These are phyloP conservation scores for Globisporangium orthogonon DNA, from an alignment of 352 stramenopile genomes.

Conservation along the genomic window DNA sequence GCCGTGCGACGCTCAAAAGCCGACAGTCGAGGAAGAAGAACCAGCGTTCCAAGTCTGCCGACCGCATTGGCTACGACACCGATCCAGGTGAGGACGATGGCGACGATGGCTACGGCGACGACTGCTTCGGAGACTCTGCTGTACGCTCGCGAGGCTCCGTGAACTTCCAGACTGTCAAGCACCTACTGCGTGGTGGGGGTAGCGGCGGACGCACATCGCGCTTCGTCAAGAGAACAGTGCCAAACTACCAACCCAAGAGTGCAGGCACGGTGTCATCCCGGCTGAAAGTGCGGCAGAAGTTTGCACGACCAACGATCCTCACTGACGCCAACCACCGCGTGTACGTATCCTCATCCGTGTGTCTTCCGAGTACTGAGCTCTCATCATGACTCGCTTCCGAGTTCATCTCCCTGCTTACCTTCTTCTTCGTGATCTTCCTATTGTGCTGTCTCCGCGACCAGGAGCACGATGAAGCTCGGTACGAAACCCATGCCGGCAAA, in stretches of 20 bases:
- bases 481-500: constrained; percentile 38
- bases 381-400: not conserved
- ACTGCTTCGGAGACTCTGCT: not conserved
- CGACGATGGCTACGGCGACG: constrained; percentile 2
- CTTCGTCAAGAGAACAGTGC: constrained; percentile 25
- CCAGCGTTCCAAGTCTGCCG: constrained; percentile 10
- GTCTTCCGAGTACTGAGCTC: not conserved
- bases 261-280: constrained; percentile 59
- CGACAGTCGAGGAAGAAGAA: constrained; percentile 4
- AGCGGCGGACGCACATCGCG: constrained; percentile 19
- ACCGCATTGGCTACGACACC: constrained; percentile 9
- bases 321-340: constrained; percentile 64
- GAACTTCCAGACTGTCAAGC: constrained; percentile 53
- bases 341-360: constrained; percentile 22
- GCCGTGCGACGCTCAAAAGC: constrained; percentile 8
- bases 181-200: constrained; percentile 46
- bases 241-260: constrained; percentile 33
- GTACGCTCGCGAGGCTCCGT: constrained; percentile 34
- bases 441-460: constrained; percentile 11
- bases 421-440: not conserved
- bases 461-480: constrained; percentile 69
- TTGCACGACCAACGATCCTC: constrained; percentile 49
- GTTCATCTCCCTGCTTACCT: not conserved
- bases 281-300: constrained; percentile 61
- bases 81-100: constrained; percentile 5